Percentiles rank a stretch among this genome's conserved stretches.
Conservation (phyloP, 345 rosid genomes). For the Gossypium mustelinum region DNA sequence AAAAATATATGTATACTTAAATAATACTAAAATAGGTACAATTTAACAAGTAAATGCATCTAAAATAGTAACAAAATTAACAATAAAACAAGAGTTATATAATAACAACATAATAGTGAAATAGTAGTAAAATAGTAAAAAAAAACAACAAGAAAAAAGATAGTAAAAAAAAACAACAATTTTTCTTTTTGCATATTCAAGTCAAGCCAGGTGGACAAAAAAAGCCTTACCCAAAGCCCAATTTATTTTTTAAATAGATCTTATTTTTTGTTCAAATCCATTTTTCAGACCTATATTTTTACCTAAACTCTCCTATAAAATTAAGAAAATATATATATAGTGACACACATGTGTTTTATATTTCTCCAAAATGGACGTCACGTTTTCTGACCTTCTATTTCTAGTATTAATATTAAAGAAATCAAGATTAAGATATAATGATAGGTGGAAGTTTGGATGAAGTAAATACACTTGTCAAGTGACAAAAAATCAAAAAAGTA, state of each 20-base stretch:
- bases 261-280: rapidly evolving
- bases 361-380: background rate
- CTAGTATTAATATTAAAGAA: background rate
- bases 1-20: too few species aligned
- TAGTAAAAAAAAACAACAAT: too few species aligned
- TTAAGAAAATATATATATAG: background rate
- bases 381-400: background rate
- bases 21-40: too few species aligned
- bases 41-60: too few species aligned
- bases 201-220: rapidly evolving
- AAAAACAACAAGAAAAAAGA: too few species aligned
- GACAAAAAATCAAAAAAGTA: background rate
- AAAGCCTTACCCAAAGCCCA: rapidly evolving
- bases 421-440: background rate
- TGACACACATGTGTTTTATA: background rate
- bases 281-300: rapidly evolving
- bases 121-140: too few species aligned
- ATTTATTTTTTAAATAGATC: rapidly evolving
- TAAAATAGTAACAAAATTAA: too few species aligned
- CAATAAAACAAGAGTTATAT: too few species aligned
- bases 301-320: rapidly evolving
- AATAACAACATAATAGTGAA: too few species aligned
- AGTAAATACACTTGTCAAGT: background rate
- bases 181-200: too few species aligned
- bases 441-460: background rate